These are phyloP conservation scores for Zalerion maritima DNA, from an alignment of 495 filamentous ascomycete genomes.

Conservation along the genomic window DNA sequence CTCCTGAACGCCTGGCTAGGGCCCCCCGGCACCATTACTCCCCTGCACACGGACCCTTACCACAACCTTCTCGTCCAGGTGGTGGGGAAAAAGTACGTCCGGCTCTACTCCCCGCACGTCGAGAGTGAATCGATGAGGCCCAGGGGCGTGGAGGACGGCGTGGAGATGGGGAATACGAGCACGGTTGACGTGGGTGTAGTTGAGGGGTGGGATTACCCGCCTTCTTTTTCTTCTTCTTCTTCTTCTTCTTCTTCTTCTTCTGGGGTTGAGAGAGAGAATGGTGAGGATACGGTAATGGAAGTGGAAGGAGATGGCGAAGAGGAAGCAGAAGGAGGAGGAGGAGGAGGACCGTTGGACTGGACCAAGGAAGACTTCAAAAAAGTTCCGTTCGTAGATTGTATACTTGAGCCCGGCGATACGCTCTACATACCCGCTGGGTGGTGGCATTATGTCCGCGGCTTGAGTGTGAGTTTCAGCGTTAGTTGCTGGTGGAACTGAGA, in stretches of 20 bases:
- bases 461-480: conserved; percentile 83
- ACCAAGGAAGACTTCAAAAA: conserved; percentile 38
- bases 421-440: conserved; percentile 89
- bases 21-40: conserved; percentile 73
- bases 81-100: conserved; percentile 79
- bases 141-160: conserved; percentile 47
- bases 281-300: conserved; percentile 7
- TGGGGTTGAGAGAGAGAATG: conserved; percentile 1
- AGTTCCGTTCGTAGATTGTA: conserved; percentile 60
- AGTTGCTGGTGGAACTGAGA: conserved; percentile 92
- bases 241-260: too few species aligned
- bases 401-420: conserved; percentile 68
- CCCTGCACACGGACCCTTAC: conserved; percentile 85
- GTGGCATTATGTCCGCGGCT: conserved; percentile 94
- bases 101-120: conserved; percentile 57
- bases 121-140: conserved; percentile 48
- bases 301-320: conserved; percentile 5
- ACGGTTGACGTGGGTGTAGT: conserved; percentile 50
- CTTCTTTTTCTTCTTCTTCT: too few species aligned
- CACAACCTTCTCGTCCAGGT: conserved; percentile 88
- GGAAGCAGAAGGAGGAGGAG: conserved; percentile 7
- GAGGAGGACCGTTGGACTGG: conserved; percentile 7
- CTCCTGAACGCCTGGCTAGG: conserved; percentile 88
- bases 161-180: conserved; percentile 92
- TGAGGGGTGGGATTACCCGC: conserved; percentile 41